Base-by-base conservation (phyloP, 2,329 filamentous ascomycete species). In the Diaporthe sp. region DNA sequence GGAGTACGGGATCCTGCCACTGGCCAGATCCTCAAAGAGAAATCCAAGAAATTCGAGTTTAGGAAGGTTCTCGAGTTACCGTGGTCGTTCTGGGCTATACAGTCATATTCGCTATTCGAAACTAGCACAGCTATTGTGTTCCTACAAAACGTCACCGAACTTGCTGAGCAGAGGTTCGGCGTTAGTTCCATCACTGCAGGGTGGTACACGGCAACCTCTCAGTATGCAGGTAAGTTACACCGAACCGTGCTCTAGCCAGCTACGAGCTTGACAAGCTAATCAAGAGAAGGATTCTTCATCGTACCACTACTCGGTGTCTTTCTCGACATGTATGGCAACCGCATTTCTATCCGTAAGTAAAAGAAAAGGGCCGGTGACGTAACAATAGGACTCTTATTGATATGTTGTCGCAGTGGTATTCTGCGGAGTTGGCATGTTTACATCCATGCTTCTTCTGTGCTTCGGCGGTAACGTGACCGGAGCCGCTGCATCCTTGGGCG, bases 81-180 rank as follows among this genome's bases (percentile, higher is more conserved):
- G 0, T 92, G 90, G 90, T 83, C 85, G 0, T 92, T 91, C 74
- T 92, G 90, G 90, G 77, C 82, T 15, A 78, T 92, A 15, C 81
- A 89, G 58, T 79, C 82, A 0, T 92, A 90, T 77, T 89, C 89
- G 0, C 78, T 91, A 0, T 91, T 92, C 75, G 85, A 92, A 77
- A 92, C 90, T 0, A 89, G 86, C 12, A 87, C 88, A 0, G 88
- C 89, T 0, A 77, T 82, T 4, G 85, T 91, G 8, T 92, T 90
- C 75, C 83, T 83, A 2, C 85, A 87, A 37, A 92, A 92, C 76
- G 88, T 88, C 0, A 92, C 91, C 0, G 91, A 92, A 77, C 79
- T 92, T 27, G 90, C 90, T 0, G 86, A 92, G 80, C 86, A 91
- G 78, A 85, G 90, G 2, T 92, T 92, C 80, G 82, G 88, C 9